Evolutionary conservation across 768 basidiomycete genomes (phyloP), one percentile per base, ranked within the genome.

Genomic region (Favolaschia claudopus): DNA sequence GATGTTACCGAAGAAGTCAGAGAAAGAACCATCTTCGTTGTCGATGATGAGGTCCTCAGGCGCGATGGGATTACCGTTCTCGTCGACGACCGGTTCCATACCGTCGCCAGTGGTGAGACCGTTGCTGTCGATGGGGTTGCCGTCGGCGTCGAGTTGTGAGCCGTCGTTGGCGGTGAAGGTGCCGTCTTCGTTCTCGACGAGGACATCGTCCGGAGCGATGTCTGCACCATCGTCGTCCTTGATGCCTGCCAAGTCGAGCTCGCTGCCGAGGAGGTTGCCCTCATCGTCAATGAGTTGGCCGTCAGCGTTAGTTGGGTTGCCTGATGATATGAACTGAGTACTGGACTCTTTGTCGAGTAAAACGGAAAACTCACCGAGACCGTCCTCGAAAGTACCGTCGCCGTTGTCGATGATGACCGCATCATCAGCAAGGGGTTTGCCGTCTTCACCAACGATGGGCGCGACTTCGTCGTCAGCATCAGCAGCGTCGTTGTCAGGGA

Each of bases 151-250:
- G 48, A 50, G 34, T 29, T 50, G 48, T 13, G 48, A 50, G 20
- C 48, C 48, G 48, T 50, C 48, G 48, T 28, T 50, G 27, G 48
- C 48, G 22, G 34, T 50, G 48, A 50, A 50, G 48, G 36, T 38
- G 15, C 48, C 48, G 48, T 50, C 48, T 50, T 50, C 48, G 34
- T 50, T 50, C 36, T 50, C 48, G 17, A 50, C 48, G 22, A 50
- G 36, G 48, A 50, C 48, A 12, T 50, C 48, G 48, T 50, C 48
- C 12, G 48, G 22, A 7, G 36, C 36, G 36, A 50, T 50, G 3
- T 33, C 34, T 33, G 2, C 29, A 28, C 36, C 48, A 12, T 50
- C 48, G 48, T 50, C 48, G 36, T 50, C 48, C 8, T 13, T 37
- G 34, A 50, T 37, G 48, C 34, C 34, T 13, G 15, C 27, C 34